Base-by-base conservation (phyloP, 2,329 filamentous ascomycete genomes). In the Fonsecaea nubica region DNA sequence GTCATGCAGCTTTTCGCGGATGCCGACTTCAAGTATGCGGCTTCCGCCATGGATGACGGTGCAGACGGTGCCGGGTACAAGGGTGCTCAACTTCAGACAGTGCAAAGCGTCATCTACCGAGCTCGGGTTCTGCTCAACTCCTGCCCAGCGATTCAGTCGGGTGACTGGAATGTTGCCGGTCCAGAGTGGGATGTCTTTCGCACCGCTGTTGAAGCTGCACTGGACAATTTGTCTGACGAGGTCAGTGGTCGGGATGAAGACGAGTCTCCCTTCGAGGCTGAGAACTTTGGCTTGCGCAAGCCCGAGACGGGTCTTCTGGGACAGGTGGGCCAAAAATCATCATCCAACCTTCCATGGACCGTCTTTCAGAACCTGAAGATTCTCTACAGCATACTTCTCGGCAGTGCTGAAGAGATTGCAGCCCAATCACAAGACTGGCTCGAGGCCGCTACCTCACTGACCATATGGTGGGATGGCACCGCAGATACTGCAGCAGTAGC, bases 391-490 rank as follows among this genome's bases (percentile, higher is more conserved):
- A 89, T 96, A 67, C 80, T 96, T 1, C 84, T 95, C 4, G 93
- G 94, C 40, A 87, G 90, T 69, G 84, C 88, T 9, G 86, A 89
- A 40, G 89, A 92, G 21, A 92, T 97, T 60, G 82, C 96, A 67
- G 86, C 89, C 55, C 87, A 89, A 53, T 87, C 93, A 0, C 89
- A 94, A 74, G 93, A 97, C 77, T 98, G 94, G 94, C 88, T 94
- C 59, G 94, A 98, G 80, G 93, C 92, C 0, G 91, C 90, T 0
- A 80, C 97, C 66, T 91, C 90, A 1, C 81, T 98, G 58, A 89
- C 93, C 36, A 89, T 91, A 5, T 98, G 94, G 94, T 97, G 93
- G 93, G 90, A 96, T 75, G 92, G 95, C 67, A 86, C 87, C n/a
- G 86, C 88, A 66, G 85, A 89, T 9, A 15, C 30, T 21, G 81